phyloP scores from a whole-genome alignment of 2,329 filamentous ascomycete species.

The Apiospora saccharicola region DNA sequence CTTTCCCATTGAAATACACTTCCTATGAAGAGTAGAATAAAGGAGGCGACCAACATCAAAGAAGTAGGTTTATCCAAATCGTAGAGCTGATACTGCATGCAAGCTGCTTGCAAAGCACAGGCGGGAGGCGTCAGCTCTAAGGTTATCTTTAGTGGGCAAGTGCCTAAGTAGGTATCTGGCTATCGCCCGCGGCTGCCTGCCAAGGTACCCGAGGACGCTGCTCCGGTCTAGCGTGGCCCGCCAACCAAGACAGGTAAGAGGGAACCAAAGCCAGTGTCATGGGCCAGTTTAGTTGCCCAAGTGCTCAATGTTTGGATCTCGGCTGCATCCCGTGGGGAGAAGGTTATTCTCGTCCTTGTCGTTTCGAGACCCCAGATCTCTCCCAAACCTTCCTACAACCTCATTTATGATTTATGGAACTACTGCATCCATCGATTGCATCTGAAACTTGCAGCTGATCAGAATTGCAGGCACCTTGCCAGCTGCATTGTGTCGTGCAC shows the following conservation, averaged over 20 bases:
- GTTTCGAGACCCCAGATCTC: not conserved
- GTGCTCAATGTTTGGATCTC: slow-evolving; percentile 14
- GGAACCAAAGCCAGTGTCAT: slow-evolving; percentile 10
- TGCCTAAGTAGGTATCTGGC: not conserved
- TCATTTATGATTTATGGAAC: not conserved
- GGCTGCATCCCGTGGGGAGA: slow-evolving; percentile 17
- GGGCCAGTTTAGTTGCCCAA: slow-evolving; percentile 7
- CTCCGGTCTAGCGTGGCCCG: slow-evolving; percentile 18
- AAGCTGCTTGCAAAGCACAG: not conserved
- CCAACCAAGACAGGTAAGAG: slow-evolving; percentile 12
- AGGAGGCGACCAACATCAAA: not conserved
- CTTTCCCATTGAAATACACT: not conserved
- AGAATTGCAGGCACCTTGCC: slow-evolving; percentile 15
- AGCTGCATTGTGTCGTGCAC: slow-evolving; percentile 12
- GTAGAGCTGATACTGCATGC: not conserved
- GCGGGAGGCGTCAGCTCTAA: slow-evolving; percentile 11
- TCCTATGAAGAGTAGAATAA: not conserved
- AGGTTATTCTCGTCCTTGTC: slow-evolving; percentile 10
- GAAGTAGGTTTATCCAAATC: not conserved
- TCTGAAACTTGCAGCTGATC: slow-evolving; percentile 2
- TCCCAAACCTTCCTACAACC: slow-evolving; percentile 8
- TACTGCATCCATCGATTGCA: not conserved
- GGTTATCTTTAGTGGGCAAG: slow-evolving; percentile 5
- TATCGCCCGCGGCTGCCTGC: not conserved
- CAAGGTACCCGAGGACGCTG: not conserved